Evolutionary conservation across 2,329 filamentous ascomycete genomes (phyloP).

Genomic region (Nemania sp.): DNA sequence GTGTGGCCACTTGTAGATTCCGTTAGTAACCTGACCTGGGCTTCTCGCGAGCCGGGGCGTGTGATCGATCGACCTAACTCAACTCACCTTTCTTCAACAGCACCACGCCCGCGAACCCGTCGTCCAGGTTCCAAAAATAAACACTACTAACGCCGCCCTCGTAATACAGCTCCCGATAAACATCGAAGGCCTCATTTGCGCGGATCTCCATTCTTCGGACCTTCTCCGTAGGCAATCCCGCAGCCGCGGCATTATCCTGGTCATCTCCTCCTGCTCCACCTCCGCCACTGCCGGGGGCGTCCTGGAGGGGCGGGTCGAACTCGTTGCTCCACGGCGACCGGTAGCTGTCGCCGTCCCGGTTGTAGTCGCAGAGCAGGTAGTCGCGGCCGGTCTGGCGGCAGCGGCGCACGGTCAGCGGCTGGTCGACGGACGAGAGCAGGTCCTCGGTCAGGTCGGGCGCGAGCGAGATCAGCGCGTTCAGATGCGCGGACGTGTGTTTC

Average conservation of each 20-base stretch:
- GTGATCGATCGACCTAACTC: not conserved
- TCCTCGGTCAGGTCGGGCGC: conserved; percentile 94
- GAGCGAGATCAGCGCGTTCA: conserved; percentile 84
- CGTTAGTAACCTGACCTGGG: not conserved
- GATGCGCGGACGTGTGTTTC: conserved; percentile 85
- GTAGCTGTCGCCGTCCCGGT: conserved; percentile 97
- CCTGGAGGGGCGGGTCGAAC: conserved; percentile 82
- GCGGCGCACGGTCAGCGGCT: conserved; percentile 83
- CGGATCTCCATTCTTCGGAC: conserved; percentile 92
- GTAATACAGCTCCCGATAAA: conserved; percentile 95
- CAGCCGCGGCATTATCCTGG: conserved; percentile 60
- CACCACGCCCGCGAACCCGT: conserved; percentile 95
- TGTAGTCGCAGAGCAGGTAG: conserved; percentile 99
- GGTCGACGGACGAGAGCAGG: conserved; percentile 95
- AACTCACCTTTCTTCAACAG: conserved; percentile 86
- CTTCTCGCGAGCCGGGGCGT: not conserved
- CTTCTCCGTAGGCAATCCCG: conserved; percentile 84
- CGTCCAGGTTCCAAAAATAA: conserved; percentile 97
- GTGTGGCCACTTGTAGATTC: conserved; percentile 60
- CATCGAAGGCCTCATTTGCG: conserved; percentile 94
- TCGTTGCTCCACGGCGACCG: conserved; percentile 99
- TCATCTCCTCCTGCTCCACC: conserved; percentile 55
- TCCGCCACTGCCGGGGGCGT: conserved; percentile 48
- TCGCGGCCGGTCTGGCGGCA: conserved; percentile 90
- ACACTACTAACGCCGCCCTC: conserved; percentile 95